Base-by-base conservation (phyloP, 495 filamentous ascomycete genomes). In the Penicillium bialowiezense region DNA sequence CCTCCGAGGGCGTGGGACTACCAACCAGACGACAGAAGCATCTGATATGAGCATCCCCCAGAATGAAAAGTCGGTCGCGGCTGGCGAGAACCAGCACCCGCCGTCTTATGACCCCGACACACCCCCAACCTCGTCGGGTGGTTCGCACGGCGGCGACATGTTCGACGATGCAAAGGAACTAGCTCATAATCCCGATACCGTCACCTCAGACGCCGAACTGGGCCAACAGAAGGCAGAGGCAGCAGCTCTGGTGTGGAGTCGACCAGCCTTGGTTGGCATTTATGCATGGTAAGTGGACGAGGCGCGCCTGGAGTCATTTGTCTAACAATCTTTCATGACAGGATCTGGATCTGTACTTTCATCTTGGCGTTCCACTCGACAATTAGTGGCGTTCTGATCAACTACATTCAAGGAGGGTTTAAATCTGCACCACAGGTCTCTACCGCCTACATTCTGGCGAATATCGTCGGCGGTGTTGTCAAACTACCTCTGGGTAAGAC, bases 401-500 rank as follows among this genome's bases (percentile, higher is more conserved):
- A 68, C 33, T 67, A 68, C 34, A 70, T 70, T 8, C 72, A 62
- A 37, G 59, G 68, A 14, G 41, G 50, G 12, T 76, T 76, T 43
- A 18, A 50, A 5, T 31, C 57, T 2, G 71, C 70, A 7, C 70
- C 72, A 10, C 65, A 71, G 34, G 60, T 70, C 15, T 64, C 62
- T 3, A 70, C 67, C 0, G 53, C 70, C 7, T 63, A 58, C 36
- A 67, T 74, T 38, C 31, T 74, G 9, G 50, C 67, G 15, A 68
- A 53, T 60, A 79, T 89, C 41, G 77, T 89, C 46, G 80, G 78
- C 44, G 86, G 85, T 38, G 71, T 88, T 26, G 58, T 79, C n/a
- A 84, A 85, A 52, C 68, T 88, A n/a, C 77, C 85, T 5, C 64
- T 86, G 10, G 85, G 83, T 26, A 87, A 87, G 59, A 72, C 86